Conservation (phyloP, 2,329 filamentous ascomycete species). For the Grosmannia clavigera region DNA sequence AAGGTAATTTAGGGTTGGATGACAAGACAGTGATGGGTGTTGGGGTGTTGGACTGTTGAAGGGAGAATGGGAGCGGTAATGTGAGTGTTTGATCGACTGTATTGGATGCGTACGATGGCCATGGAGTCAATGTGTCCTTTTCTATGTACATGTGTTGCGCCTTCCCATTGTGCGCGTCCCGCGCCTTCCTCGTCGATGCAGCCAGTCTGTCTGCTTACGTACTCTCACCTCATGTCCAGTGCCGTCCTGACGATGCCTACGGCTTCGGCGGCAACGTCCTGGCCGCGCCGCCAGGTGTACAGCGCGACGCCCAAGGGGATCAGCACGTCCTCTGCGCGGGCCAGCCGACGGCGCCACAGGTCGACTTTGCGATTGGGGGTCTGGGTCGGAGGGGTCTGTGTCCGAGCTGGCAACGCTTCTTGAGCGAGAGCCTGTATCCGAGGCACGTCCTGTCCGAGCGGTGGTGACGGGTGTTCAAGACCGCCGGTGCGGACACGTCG, state of each 20-base stretch:
- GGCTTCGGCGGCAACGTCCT: slow-evolving; percentile 56
- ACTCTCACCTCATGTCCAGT: slow-evolving; percentile 20
- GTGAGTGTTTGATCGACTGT: too few relatives aligned
- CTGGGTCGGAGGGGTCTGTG: slow-evolving; percentile 1
- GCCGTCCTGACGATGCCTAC: slow-evolving; percentile 49
- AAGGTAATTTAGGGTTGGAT: neutral
- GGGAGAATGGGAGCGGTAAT: too few relatives aligned
- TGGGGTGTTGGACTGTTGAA: too few relatives aligned
- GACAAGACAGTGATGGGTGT: too few relatives aligned
- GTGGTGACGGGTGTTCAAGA: slow-evolving; percentile 23
- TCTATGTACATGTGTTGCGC: too few relatives aligned
- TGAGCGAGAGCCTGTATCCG: too few relatives aligned
- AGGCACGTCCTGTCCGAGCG: neutral
- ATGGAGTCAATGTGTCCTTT: too few relatives aligned
- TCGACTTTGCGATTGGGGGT: slow-evolving; percentile 54
- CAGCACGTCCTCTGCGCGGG: slow-evolving; percentile 48
- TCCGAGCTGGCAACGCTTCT: slow-evolving; percentile 2
- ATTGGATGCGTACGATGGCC: too few relatives aligned
- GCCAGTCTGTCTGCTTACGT: neutral
- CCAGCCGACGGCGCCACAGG: slow-evolving; percentile 57
- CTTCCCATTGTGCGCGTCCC: too few relatives aligned
- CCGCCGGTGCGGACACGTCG: slow-evolving; percentile 15
- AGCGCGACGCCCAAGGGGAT: slow-evolving; percentile 54
- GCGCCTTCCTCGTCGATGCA: neutral
- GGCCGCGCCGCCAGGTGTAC: slow-evolving; percentile 61